Base-by-base conservation (phyloP, 108 stramenopile genomes). In the Discostella stelligeroides region DNA sequence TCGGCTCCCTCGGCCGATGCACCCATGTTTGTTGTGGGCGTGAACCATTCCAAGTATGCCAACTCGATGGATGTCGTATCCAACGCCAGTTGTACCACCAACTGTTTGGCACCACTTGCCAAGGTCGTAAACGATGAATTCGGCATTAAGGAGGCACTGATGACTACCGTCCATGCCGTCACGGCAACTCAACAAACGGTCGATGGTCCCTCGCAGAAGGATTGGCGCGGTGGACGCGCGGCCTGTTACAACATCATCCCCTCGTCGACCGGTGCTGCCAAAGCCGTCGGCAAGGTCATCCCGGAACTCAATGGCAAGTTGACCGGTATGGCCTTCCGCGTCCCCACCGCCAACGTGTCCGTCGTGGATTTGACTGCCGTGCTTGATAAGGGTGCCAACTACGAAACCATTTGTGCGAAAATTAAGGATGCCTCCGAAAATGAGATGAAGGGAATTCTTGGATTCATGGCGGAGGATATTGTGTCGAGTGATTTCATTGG, bases 301-400 rank as follows among this genome's bases (percentile, higher is more conserved):
- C 98, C 98, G 28, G 85, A 86, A 71, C 80, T 99, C 68, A 97
- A 98, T 70, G 97, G 98, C 29, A 99, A 99, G 95, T 95, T 99
- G 61, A 99, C 98, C 9, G 98, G 98, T 61, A 98, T 99, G 98
- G 80, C 95, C 2, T 98, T 99, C 94, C 97, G 99, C 72, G 98
- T 99, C 18, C 99, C 99, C 23, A 97, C 96, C 38, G 93, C 94
- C 70, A 95, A 99, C 66, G 99, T 99, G 34, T 98, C 97, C 25
- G 97, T 98, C 28, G 98, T 99, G 51, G 99, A 99, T 74, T 91
- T 99, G 67, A 99, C 99, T 57, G 82, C 82, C 60, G 84, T 91
- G 14, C 90, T 98, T 48, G 83, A 93, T 21, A 98, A 97, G 89
- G 92, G 93, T 30, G 98, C 98, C 17, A 82, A 84, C 43, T 97